Evolutionary conservation across 331 rosid genomes (phyloP), one percentile per base, ranked within the genome.

Genomic region (Cydonia oblonga): DNA sequence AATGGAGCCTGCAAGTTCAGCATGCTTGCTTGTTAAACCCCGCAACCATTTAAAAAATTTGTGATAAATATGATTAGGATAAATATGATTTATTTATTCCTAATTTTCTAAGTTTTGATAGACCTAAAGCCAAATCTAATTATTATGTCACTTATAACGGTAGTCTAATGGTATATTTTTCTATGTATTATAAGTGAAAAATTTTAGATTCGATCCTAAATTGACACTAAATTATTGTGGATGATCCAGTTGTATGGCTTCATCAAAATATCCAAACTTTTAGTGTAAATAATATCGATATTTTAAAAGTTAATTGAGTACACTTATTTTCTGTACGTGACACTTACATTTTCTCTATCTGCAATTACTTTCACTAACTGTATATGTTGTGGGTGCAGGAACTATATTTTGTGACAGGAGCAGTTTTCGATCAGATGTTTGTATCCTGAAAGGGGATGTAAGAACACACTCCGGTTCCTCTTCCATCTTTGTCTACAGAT

Each of bases 371-470:
- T 24, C n/a, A 23, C n/a, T 25, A 3, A 59, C 33, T 25, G 6
- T 15, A 25, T 25, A 59, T 24, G 64, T 14, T 59, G n/a, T 7
- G 64, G 5, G 19, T 72, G 59, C 87, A 86, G 96, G 92, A 78
- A 89, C 87, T 29, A 82, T 93, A 76, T 85, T 85, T 76, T 93
- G 98, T 62, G 97, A 93, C 64, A 86, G 98, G 75, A 93, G 79
- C 74, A 88, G 90, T 59, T 30, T 79, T 5, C 90, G 98, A 52
- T 87, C 97, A 18, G 97, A 93, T 85, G 53, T 91, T 10, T 93
- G 98, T 66, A 35, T 81, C 22, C 84, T 89, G 95, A 93, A 87
- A 93, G 98, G 98, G 62, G 96, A 93, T 63, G 75, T 93, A 54
- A 84, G 98, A 78, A 89, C 96, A 42, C 78, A 77, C 54, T 75